Evolutionary conservation across 495 filamentous ascomycete genomes (phyloP), one percentile per base, ranked within the genome.

Genomic region (Penicillium subrubescens): DNA sequence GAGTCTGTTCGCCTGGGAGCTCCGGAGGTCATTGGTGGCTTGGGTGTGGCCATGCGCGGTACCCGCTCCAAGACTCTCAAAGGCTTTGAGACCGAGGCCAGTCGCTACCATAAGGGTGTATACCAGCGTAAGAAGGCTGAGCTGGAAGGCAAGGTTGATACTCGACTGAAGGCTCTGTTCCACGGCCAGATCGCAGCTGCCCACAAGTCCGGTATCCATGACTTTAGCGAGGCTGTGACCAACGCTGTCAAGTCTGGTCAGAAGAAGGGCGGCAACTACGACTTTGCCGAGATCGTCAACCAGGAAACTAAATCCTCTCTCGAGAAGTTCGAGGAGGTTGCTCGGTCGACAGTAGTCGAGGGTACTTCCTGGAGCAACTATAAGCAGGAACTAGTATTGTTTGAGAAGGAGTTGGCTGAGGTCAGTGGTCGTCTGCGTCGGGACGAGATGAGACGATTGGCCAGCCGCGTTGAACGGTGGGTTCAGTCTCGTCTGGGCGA

Each of bases 401-500:
- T 85, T 66, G 80, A 86, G 64, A 94, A 95, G 71, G 95, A 98
- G 48, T 83, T 99, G 21, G 89, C 93, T 62, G 90, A 95, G 66
- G 91, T 94, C 66, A 95, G 92, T 64, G 82, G 84, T 27, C 86
- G 89, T 17, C 80, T 99, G 64, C 84, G 95, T 56, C 90, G 92
- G 66, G 95, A 99, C 68, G 95, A 99, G 77, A 97, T 99, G 93
- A 86, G 94, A 59, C 89, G 95, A 15, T 82, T 99, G 55, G 95
- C 95, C 1, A 92, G 86, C 19, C 86, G 95, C 15, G 89, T 97
- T 33, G 95, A 99, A 79, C 86, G 94, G 52, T 97, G 92, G 90
- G 95, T 99, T 60, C 88, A 88, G 67, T 91, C 91, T 63, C 88
- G 93, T 23, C 83, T 99, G 10, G 87, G 86, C 33, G 96, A 99